A percentile compares a stretch with the other conserved stretches of the same genome.
These are phyloP conservation scores for Colletotrichum musae DNA, from an alignment of 2,329 filamentous ascomycete genomes.

Conservation along the genomic window DNA sequence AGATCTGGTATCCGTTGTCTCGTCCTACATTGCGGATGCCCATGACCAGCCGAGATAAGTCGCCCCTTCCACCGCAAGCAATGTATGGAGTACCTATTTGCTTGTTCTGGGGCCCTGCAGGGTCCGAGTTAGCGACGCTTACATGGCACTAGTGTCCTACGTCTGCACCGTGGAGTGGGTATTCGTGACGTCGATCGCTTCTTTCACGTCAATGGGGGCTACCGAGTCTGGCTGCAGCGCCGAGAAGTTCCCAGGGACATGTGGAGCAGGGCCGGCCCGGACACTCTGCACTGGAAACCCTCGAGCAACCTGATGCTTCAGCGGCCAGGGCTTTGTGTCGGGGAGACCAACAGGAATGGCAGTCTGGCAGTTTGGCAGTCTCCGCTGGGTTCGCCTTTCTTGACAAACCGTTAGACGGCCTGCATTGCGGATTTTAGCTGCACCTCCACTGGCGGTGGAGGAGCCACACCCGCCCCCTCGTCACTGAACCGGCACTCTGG, in stretches of 20 bases:
- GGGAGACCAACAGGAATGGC: conserved; percentile 15
- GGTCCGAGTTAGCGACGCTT: conserved; percentile 37
- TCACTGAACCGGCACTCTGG: conserved; percentile 16
- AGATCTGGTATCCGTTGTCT: conserved; percentile 21
- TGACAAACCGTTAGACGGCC: conserved; percentile 12
- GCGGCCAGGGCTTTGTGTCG: too few relatives aligned
- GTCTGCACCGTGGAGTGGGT: conserved; percentile 24
- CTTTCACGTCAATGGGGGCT: conserved; percentile 26
- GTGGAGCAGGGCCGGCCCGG: neutral
- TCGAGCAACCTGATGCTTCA: neutral
- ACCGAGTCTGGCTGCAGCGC: conserved; percentile 19
- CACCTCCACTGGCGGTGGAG: conserved; percentile 9
- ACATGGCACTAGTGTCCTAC: conserved; percentile 30
- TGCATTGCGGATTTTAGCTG: conserved; percentile 9
- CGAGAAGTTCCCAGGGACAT: neutral
- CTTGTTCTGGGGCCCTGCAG: conserved; percentile 29
- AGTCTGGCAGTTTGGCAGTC: conserved; percentile 17
- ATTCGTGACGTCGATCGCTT: conserved; percentile 39
- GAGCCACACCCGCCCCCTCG: conserved; percentile 32
- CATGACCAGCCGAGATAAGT: conserved; percentile 14
- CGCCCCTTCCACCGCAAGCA: conserved; percentile 20
- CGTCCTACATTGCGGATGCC: neutral
- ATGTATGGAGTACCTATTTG: conserved; percentile 13
- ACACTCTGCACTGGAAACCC: neutral
- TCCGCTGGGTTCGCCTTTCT: conserved; percentile 5